Conservation (phyloP, 2,329 filamentous ascomycete species). For the Colletotrichum magnum region DNA sequence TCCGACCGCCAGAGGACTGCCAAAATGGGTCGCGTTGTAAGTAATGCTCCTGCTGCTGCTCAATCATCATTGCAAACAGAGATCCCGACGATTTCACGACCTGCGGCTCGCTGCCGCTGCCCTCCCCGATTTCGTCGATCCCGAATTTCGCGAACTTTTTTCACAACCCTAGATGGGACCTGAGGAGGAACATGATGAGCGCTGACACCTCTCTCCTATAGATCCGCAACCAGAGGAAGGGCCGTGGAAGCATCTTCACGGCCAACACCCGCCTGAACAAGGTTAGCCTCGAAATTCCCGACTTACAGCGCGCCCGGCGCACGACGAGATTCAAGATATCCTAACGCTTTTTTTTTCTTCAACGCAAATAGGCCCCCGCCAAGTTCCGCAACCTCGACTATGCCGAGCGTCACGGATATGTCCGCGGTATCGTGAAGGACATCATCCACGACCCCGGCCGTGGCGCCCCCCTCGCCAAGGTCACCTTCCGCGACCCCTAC, state of each 20-base stretch:
- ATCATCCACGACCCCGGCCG: slow-evolving; percentile 99
- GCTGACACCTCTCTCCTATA: slow-evolving; percentile 45
- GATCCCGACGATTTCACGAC: slow-evolving; percentile 9
- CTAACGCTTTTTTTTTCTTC: slow-evolving; percentile 15
- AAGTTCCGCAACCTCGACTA: slow-evolving; percentile 98
- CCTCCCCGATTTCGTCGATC: slow-evolving; percentile 12
- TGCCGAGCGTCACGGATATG: slow-evolving; percentile 96
- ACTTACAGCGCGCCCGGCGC: slow-evolving; percentile 17
- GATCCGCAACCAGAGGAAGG: slow-evolving; percentile 77
- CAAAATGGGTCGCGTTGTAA: slow-evolving; percentile 69
- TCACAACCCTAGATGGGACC: not conserved
- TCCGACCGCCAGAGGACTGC: slow-evolving; percentile 44
- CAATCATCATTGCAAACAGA: slow-evolving; percentile 8
- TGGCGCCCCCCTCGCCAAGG: slow-evolving; percentile 97
- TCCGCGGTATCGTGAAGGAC: slow-evolving; percentile 97
- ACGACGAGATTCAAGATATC: slow-evolving; percentile 32
- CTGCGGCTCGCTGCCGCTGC: slow-evolving; percentile 25
- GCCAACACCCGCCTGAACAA: slow-evolving; percentile 94
- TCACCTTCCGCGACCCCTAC: slow-evolving; percentile 98
- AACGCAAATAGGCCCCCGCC: slow-evolving; percentile 59
- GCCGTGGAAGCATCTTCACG: slow-evolving; percentile 73
- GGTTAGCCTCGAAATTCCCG: slow-evolving; percentile 75
- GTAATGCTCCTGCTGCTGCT: slow-evolving; percentile 43
- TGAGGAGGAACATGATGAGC: slow-evolving; percentile 6
- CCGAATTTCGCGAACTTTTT: slow-evolving; percentile 33